These are phyloP conservation scores for Coemansia nantahalensis DNA, from an alignment of 192 early-diverging fungal species.

Conservation along the genomic window DNA sequence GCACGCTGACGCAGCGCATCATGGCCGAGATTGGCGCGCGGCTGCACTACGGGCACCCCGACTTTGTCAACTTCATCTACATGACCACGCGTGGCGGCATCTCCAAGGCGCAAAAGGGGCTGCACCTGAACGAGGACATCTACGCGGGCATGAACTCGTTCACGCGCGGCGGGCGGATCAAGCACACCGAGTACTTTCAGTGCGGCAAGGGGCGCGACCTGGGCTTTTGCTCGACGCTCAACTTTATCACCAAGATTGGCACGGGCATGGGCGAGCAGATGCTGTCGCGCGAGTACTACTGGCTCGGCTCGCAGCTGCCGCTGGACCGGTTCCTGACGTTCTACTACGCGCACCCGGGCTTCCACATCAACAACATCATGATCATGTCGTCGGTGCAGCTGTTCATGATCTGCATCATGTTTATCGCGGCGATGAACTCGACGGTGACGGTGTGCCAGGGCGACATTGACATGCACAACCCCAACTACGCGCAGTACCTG, in stretches of 20 bases:
- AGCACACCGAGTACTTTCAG: conserved; percentile 89
- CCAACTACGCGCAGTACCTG: conserved; percentile 49
- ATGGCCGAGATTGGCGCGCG: conserved; percentile 82
- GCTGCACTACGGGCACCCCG: conserved; percentile 87
- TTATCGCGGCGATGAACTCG: conserved; percentile 69
- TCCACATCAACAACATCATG: conserved; percentile 88
- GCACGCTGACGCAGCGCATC: conserved; percentile 80
- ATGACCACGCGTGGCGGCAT: conserved; percentile 88
- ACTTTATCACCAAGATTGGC: conserved; percentile 88
- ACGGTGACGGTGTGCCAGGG: conserved; percentile 61
- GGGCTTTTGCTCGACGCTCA: conserved; percentile 84
- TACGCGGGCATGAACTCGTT: conserved; percentile 91
- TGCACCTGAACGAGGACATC: conserved; percentile 91
- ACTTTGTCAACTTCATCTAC: conserved; percentile 84
- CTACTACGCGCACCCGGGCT: conserved; percentile 86
- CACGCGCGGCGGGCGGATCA: conserved; percentile 79
- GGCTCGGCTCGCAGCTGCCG: conserved; percentile 79
- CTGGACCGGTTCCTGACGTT: conserved; percentile 85
- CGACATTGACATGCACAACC: conserved; percentile 57
- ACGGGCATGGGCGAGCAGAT: conserved; percentile 94
- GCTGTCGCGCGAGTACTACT: conserved; percentile 91
- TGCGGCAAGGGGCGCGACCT: conserved; percentile 90
- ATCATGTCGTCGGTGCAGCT: conserved; percentile 80
- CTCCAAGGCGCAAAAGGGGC: conserved; percentile 84
- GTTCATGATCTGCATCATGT: conserved; percentile 75